Evolutionary conservation across 2,329 filamentous ascomycete species (phyloP).

Genomic region (Pseudocercospora fuligena): DNA sequence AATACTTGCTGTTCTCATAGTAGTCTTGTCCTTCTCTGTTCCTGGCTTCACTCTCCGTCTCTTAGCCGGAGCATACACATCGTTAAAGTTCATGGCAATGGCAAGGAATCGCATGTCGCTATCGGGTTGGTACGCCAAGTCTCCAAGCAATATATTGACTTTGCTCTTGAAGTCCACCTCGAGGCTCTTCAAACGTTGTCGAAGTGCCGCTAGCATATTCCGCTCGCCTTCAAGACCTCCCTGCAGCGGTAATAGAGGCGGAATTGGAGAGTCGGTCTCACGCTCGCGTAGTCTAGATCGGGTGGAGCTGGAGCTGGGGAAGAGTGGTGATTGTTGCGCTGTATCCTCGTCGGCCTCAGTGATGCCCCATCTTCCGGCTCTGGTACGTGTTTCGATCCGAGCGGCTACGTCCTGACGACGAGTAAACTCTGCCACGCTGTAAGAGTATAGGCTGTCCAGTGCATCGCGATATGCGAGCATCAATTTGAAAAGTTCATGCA

Average conservation of each 20-base stretch:
- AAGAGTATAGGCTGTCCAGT: conserved; percentile 92
- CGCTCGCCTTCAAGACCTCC: conserved; percentile 54
- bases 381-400: conserved; percentile 68
- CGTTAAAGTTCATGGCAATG: conserved; percentile 99
- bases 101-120: conserved; percentile 94
- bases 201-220: conserved; percentile 74
- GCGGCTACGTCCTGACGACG: conserved; percentile 83
- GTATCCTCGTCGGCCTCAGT: conserved; percentile 59
- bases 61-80: conserved; percentile 82
- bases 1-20: conserved; percentile 1
- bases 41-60: conserved; percentile 53
- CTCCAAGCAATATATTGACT: conserved; percentile 82
- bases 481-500: conserved; percentile 87
- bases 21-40: conserved; percentile 22
- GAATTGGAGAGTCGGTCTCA: conserved; percentile 51
- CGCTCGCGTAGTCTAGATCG: conserved; percentile 22
- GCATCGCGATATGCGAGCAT: conserved; percentile 95
- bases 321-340: conserved; percentile 26
- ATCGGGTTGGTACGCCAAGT: conserved; percentile 90
- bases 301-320: conserved; percentile 20
- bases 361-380: conserved; percentile 67
- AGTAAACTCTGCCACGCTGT: conserved; percentile 93
- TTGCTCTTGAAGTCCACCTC: conserved; percentile 76
- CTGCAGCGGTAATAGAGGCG: conserved; percentile 44
- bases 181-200: conserved; percentile 73